Conservation (phyloP, 345 rosid species). For the Limnanthes douglasii region DNA sequence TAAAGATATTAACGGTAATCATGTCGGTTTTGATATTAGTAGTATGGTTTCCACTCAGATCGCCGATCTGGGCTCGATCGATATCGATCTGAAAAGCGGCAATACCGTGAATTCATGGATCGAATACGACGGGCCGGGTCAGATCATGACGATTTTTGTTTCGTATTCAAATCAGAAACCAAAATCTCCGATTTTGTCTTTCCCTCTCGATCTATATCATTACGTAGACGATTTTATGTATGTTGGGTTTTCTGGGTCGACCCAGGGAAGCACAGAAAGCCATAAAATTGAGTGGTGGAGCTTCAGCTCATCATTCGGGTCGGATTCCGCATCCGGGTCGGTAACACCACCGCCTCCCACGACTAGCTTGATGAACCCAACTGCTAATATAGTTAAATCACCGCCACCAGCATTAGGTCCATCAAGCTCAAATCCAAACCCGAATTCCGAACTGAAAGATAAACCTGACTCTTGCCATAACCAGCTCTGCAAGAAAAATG, state of each 20-base stretch:
- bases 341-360: slow-evolving; percentile 59
- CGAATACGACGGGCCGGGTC: slow-evolving; percentile 42
- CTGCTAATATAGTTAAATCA: slow-evolving; percentile 34
- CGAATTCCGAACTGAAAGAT: too few relatives aligned
- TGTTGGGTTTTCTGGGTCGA: slow-evolving; percentile 96
- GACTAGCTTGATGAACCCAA: slow-evolving; percentile 37
- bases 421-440: slow-evolving; percentile 12
- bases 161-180: slow-evolving; percentile 91
- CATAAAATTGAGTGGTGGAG: slow-evolving; percentile 98
- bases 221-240: slow-evolving; percentile 82
- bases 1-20: slow-evolving; percentile 85
- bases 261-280: slow-evolving; percentile 94
- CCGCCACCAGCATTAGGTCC: slow-evolving; percentile 61
- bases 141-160: slow-evolving; percentile 31
- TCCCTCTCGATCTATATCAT: slow-evolving; percentile 52
- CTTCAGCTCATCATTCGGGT: slow-evolving; percentile 53
- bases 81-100: slow-evolving; percentile 86
- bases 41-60: slow-evolving; percentile 59
- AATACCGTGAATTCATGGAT: slow-evolving; percentile 81
- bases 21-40: slow-evolving; percentile 87
- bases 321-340: slow-evolving; percentile 15
- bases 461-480: slow-evolving; percentile 59
- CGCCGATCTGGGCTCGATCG: slow-evolving; percentile 43
- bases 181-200: slow-evolving; percentile 39
- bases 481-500: slow-evolving; percentile 67